phyloP scores from a whole-genome alignment of 2,329 filamentous ascomycete genomes.

The Rhytidhysteron rufulum region DNA sequence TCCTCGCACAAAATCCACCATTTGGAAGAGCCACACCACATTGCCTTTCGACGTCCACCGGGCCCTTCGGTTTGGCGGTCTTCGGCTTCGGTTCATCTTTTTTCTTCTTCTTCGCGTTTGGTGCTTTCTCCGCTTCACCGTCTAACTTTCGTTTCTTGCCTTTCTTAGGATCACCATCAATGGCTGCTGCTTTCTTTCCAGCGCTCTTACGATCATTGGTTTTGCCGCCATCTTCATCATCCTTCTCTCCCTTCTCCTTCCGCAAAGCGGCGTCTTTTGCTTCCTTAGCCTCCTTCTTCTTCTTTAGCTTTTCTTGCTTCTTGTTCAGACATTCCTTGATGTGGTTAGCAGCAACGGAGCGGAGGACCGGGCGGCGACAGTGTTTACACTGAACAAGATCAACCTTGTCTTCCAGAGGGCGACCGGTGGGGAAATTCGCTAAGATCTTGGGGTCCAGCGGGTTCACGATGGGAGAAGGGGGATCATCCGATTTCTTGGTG shows the following conservation, averaged over 20 bases:
- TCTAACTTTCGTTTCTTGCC: conserved; percentile 48
- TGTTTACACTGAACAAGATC: conserved; percentile 84
- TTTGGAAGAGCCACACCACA: conserved; percentile 85
- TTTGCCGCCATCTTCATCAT: conserved; percentile 38
- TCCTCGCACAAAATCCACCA: conserved; percentile 80
- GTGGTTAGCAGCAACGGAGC: conserved; percentile 70
- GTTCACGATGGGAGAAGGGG: conserved; percentile 41
- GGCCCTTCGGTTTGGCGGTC: conserved; percentile 79
- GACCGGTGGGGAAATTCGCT: conserved; percentile 76
- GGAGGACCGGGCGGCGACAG: conserved; percentile 84
- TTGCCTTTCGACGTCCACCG: conserved; percentile 90
- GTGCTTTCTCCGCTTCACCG: conserved; percentile 69
- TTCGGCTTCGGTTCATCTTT: conserved; percentile 88
- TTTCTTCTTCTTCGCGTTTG: conserved; percentile 82
- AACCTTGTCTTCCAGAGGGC: conserved; percentile 73
- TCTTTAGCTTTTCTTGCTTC: conserved; percentile 65
- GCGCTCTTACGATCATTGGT: conserved; percentile 38
- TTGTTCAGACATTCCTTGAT: conserved; percentile 79
- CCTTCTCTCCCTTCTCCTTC: conserved; percentile 45
- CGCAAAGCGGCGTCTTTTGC: conserved; percentile 47
- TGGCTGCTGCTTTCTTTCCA: conserved; percentile 34
- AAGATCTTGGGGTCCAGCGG: conserved; percentile 72
- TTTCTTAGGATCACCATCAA: conserved; percentile 38
- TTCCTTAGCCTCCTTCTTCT: conserved; percentile 61
- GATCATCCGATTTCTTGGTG: conserved; percentile 16